Evolutionary conservation across 768 basidiomycete genomes (phyloP), one percentile per base, ranked within the genome.

Genomic region (Cystofilobasidium macerans): DNA sequence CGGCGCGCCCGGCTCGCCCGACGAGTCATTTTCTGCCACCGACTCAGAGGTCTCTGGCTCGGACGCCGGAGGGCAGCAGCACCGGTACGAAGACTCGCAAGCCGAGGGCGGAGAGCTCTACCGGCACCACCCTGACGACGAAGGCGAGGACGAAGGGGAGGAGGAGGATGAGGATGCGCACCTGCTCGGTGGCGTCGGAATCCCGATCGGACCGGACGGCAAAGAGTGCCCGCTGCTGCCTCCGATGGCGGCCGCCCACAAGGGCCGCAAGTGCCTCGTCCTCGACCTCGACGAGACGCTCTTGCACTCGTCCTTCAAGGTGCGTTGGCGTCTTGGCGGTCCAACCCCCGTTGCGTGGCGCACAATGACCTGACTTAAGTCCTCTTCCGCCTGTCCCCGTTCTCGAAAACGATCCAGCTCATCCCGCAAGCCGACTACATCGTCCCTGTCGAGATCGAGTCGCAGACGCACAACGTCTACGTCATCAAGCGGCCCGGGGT

Each of bases 401-500:
- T 20, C 24, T 24, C 53, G 8, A 43, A 22, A 7, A 1, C 57
- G 38, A 32, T 68, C 18, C 74, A 98, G 93, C 88, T 92, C 62
- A 89, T 98, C 67, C 82, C 81, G 70, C 88, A 91, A 72, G 92
- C 94, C 35, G 95, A 99, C 79, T 99, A 91, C 76, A 89, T 98
- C 69, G 94, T 99, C 3, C 95, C 95, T 6, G 95, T 99, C 30
- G 95, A 98, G 77, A 99, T 99, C 69, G 95, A 99, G 74, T 92
- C 89, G 70, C 88, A 95, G 74, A 89, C 87, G 83, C 95, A 99
- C 76, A 97, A 99, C 73, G 92, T 98, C 70, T 97, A 98, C 78
- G 95, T 98, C 57, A 89, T 98, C 77, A 98, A 98, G 77, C 86
- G 95, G 59, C 95, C 95, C 12, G 95, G 95, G 20, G 95, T 99